phyloP scores from a whole-genome alignment of 768 basidiomycete genomes.

The Suillus subluteus region DNA sequence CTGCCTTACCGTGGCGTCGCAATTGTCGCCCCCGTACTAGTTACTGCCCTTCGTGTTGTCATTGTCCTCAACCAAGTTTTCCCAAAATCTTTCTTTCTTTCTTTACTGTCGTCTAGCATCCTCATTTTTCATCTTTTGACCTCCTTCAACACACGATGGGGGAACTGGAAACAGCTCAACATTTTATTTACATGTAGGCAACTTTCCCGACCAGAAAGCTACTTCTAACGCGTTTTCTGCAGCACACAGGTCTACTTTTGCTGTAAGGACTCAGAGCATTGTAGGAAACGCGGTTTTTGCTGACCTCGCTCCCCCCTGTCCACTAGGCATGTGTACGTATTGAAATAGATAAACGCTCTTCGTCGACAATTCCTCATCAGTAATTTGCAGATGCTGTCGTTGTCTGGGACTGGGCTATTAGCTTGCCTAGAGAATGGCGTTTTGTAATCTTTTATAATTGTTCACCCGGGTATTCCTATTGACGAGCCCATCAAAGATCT shows the following conservation, averaged over 20 bases:
- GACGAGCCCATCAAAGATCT: slow-evolving; percentile 51
- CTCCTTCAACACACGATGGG: slow-evolving; percentile 38
- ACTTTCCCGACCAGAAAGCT: not conserved
- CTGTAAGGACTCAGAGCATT: slow-evolving; percentile 51
- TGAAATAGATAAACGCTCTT: slow-evolving; percentile 24
- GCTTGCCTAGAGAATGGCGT: slow-evolving; percentile 75
- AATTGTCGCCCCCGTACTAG: slow-evolving; percentile 5
- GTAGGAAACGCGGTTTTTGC: slow-evolving; percentile 17
- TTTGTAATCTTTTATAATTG: slow-evolving; percentile 52
- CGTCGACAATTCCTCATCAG: not conserved
- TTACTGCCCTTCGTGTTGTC: slow-evolving; percentile 1
- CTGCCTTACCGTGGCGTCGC: slow-evolving; percentile 24
- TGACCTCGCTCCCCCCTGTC: slow-evolving; percentile 34
- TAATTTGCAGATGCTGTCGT: slow-evolving; percentile 70
- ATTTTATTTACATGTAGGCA: slow-evolving; percentile 75
- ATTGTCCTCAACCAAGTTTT: slow-evolving; percentile 15
- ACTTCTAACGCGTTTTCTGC: slow-evolving; percentile 19
- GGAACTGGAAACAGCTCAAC: slow-evolving; percentile 60
- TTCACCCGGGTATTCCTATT: not conserved
- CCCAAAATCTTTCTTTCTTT: slow-evolving; percentile 12
- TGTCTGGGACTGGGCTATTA: slow-evolving; percentile 85
- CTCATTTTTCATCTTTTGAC: slow-evolving; percentile 13
- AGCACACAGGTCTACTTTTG: slow-evolving; percentile 81
- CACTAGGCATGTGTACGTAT: slow-evolving; percentile 69
- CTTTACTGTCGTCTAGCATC: slow-evolving; percentile 16